Evolutionary conservation across 2,329 filamentous ascomycete species (phyloP).

Genomic region (Mycosphaerelloides madeirae): DNA sequence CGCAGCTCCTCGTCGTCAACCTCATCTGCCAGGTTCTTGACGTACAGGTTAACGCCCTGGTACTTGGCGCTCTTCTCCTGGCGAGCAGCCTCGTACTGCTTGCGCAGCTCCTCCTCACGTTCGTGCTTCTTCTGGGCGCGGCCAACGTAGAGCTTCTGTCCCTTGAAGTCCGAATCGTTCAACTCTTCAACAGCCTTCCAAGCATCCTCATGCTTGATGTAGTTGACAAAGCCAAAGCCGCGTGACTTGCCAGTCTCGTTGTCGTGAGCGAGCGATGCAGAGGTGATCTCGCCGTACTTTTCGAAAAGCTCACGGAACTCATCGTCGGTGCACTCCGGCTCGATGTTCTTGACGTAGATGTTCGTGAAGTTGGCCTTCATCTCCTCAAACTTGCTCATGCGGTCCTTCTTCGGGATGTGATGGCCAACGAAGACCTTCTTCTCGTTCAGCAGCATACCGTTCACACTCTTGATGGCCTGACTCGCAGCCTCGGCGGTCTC

Average conservation of each 20-base stretch:
- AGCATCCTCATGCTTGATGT: constrained; percentile 83
- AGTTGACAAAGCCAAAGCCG: constrained; percentile 95
- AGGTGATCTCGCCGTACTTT: constrained; percentile 89
- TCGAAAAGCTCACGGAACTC: constrained; percentile 93
- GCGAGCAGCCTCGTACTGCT: constrained; percentile 95
- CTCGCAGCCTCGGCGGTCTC: constrained; percentile 96
- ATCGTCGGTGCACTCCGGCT: constrained; percentile 77
- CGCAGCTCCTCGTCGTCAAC: constrained; percentile 97
- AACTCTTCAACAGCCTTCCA: constrained; percentile 82
- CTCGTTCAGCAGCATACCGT: constrained; percentile 99
- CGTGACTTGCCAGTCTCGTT: constrained; percentile 93
- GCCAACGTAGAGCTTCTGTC: constrained; percentile 94
- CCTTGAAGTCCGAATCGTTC: constrained; percentile 86
- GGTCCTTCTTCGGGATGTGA: constrained; percentile 99
- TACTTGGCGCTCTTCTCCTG: constrained; percentile 99
- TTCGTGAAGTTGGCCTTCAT: constrained; percentile 99
- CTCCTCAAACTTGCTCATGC: constrained; percentile 99
- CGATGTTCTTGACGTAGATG: constrained; percentile 98
- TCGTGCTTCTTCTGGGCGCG: constrained; percentile 99
- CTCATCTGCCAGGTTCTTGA: constrained; percentile 97
- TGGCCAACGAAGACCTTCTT: constrained; percentile 99
- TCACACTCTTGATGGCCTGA: constrained; percentile 98
- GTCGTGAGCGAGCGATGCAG: constrained; percentile 89
- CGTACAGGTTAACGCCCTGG: constrained; percentile 98
- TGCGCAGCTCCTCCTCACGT: constrained; percentile 97